Evolutionary conservation across 805 yeast genomes (phyloP).

Genomic region (Danielozyma ontarioensis): DNA sequence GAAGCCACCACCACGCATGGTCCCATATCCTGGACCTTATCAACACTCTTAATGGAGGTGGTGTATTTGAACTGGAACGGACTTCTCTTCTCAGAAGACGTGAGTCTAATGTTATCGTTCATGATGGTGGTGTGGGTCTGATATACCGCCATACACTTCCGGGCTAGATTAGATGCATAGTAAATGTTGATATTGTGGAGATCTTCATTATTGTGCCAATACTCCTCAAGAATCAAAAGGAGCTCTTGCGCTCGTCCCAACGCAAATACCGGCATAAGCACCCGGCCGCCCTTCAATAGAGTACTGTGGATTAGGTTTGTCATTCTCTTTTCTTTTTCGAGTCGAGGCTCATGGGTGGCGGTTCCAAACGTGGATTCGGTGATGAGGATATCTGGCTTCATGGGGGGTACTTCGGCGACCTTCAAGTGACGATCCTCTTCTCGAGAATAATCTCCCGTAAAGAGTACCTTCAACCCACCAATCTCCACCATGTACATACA

Average conservation of each 20-base stretch:
- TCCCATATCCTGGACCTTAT: slow-evolving; percentile 84
- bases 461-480: slow-evolving; percentile 82
- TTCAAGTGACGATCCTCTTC: slow-evolving; percentile 94
- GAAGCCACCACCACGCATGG: slow-evolving; percentile 96
- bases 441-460: slow-evolving; percentile 96
- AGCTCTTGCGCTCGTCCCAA: slow-evolving; percentile 96
- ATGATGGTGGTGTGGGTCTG: slow-evolving; percentile 96
- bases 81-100: slow-evolving; percentile 40
- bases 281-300: slow-evolving; percentile 82
- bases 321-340: slow-evolving; percentile 76
- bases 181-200: slow-evolving; percentile 77
- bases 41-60: slow-evolving; percentile 72
- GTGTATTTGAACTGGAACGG: slow-evolving; percentile 90
- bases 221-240: slow-evolving; percentile 84
- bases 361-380: slow-evolving; percentile 98
- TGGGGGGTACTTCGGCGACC: slow-evolving; percentile 90
- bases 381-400: slow-evolving; percentile 81
- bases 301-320: slow-evolving; percentile 83
- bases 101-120: slow-evolving; percentile 84
- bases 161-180: slow-evolving; percentile 89
- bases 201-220: slow-evolving; percentile 83
- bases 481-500: slow-evolving; percentile 96
- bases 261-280: slow-evolving; percentile 90
- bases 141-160: slow-evolving; percentile 95
- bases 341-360: slow-evolving; percentile 89